phyloP scores from a whole-genome alignment of 2,329 filamentous ascomycete species.

The Talaromyces sp. region DNA sequence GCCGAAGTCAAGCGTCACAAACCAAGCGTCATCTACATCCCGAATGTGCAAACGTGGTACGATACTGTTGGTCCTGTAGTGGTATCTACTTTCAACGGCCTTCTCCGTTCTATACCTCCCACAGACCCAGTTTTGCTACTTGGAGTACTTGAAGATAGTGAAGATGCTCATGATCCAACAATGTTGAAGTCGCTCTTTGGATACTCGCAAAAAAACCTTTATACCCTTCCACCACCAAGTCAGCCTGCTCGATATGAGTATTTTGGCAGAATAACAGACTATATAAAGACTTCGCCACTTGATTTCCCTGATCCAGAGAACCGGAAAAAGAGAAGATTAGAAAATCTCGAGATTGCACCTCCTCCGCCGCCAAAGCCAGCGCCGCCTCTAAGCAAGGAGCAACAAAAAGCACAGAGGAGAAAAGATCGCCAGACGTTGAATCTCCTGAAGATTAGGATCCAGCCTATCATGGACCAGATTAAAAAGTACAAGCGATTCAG shows the following conservation, averaged over 20 bases:
- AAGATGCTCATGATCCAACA: conserved; percentile 58
- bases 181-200: conserved; percentile 79
- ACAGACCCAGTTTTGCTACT: conserved; percentile 86
- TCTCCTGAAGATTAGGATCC: conserved; percentile 79
- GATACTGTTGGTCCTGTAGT: conserved; percentile 60
- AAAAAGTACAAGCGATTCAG: conserved; percentile 91
- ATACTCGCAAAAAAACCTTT: conserved; percentile 75
- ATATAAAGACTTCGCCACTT: conserved; percentile 72
- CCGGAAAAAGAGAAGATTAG: conserved; percentile 80
- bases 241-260: conserved; percentile 67
- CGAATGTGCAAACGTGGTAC: conserved; percentile 86
- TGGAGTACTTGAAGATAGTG: conserved; percentile 72
- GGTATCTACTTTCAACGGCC: conserved; percentile 76
- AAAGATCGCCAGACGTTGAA: conserved; percentile 82
- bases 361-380: conserved; percentile 63
- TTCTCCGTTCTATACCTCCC: conserved; percentile 78
- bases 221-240: conserved; percentile 65
- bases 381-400: conserved; percentile 67
- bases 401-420: conserved; percentile 75
- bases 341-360: conserved; percentile 71
- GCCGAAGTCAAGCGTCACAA: conserved; percentile 91
- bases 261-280: conserved; percentile 70
- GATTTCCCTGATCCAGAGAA: conserved; percentile 86
- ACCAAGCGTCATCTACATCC: conserved; percentile 92
- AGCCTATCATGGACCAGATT: conserved; percentile 96